phyloP scores from a whole-genome alignment of 805 yeast species.

The Candida hispaniensis region DNA sequence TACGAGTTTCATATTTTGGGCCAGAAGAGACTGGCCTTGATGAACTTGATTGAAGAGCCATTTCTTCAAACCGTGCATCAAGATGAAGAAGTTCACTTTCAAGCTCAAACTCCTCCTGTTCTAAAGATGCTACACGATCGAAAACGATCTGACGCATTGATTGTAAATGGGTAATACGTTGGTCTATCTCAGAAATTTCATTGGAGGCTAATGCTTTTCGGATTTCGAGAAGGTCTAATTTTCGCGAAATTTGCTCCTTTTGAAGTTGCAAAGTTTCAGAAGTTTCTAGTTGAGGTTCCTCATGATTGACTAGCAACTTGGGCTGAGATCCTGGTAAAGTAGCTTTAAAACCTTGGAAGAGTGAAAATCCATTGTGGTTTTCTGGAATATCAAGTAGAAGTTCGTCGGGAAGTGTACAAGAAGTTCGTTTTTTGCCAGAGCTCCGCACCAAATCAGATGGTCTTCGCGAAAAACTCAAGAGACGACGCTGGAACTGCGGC shows the following conservation, averaged over 20 bases:
- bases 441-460: conserved; percentile 29
- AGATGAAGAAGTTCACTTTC: conserved; percentile 32
- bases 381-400: conserved; percentile 45
- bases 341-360: conserved; percentile 63
- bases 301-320: too few relatives aligned
- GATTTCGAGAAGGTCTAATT: conserved; percentile 46
- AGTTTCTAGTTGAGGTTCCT: conserved; percentile 8
- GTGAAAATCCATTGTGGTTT: conserved; percentile 33
- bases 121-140: conserved; percentile 48
- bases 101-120: conserved; percentile 46
- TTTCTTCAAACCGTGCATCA: conserved; percentile 15
- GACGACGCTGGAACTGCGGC: conserved; percentile 33
- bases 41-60: neutral
- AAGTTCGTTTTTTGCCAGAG: conserved; percentile 36
- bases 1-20: conserved; percentile 4
- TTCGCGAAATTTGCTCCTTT: conserved; percentile 35
- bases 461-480: conserved; percentile 28
- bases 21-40: neutral
- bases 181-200: conserved; percentile 56
- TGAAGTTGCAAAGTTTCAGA: conserved; percentile 23
- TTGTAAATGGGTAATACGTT: conserved; percentile 42
- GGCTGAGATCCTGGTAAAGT: too few relatives aligned
- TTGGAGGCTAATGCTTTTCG: conserved; percentile 53
- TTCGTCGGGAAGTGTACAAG: conserved; percentile 51
- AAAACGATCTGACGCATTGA: conserved; percentile 43